Percentiles rank a stretch among this genome's conserved stretches.
Evolutionary conservation across 257 asterid genomes (phyloP).

Genomic region (Forsythia suspensa): DNA sequence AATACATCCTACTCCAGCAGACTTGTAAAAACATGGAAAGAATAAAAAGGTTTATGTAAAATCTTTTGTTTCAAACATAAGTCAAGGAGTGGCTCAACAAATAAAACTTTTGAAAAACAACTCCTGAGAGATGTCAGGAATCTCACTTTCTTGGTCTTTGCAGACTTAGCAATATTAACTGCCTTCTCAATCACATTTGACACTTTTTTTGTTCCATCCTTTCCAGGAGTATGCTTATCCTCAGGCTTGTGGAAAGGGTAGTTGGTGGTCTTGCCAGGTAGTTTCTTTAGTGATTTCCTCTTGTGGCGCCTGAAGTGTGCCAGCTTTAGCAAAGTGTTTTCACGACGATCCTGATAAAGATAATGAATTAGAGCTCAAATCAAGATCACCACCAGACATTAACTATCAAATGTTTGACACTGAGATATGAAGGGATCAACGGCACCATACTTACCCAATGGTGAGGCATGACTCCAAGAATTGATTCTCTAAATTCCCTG

Average conservation of each 20-base stretch:
- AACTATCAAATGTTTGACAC: constrained; percentile 9
- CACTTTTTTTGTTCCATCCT: constrained; percentile 79
- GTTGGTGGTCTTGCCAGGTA: constrained; percentile 60
- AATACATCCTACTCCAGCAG: constrained; percentile 9
- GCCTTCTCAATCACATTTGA: constrained; percentile 90
- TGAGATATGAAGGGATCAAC: background rate
- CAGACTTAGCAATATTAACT: constrained; percentile 79
- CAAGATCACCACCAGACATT: constrained; percentile 24
- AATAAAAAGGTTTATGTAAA: background rate
- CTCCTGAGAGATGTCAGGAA: constrained; percentile 13
- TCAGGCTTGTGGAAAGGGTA: constrained; percentile 89
- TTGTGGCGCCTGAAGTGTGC: constrained; percentile 90
- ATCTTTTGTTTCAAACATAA: background rate
- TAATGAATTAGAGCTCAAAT: constrained; percentile 13
- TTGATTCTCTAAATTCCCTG: constrained; percentile 94
- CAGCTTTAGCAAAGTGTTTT: constrained; percentile 77
- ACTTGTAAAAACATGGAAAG: background rate
- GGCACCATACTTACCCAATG: constrained; percentile 67
- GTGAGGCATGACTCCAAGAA: constrained; percentile 98
- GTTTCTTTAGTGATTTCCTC: constrained; percentile 78
- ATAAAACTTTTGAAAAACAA: background rate
- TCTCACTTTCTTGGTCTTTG: constrained; percentile 75
- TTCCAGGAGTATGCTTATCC: constrained; percentile 83
- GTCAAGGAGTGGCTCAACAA: background rate
- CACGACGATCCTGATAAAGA: constrained; percentile 81